These are phyloP conservation scores for Boletus eberwhitei DNA, from an alignment of 768 basidiomycete genomes.

Conservation along the genomic window DNA sequence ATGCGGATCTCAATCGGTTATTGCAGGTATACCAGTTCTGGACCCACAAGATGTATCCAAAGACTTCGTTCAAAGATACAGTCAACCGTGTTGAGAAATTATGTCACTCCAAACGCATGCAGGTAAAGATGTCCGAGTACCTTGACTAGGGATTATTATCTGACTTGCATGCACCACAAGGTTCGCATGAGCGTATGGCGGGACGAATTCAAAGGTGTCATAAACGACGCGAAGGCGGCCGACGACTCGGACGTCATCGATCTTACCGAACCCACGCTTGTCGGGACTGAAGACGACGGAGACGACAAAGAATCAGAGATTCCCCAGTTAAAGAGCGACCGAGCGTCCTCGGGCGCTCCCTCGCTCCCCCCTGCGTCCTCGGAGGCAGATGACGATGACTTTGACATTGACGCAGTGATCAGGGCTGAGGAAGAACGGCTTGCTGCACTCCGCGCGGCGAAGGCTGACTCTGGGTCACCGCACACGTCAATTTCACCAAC, in stretches of 20 bases:
- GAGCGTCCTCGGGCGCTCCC: conserved; percentile 38
- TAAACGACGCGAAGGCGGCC: conserved; percentile 32
- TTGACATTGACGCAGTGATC: conserved; percentile 52
- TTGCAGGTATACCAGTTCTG: conserved; percentile 90
- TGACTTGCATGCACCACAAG: conserved; percentile 35
- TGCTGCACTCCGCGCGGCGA: conserved; percentile 20
- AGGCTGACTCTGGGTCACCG: not conserved
- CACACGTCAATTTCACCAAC: not conserved
- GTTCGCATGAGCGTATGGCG: conserved; percentile 73
- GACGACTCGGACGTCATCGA: conserved; percentile 29
- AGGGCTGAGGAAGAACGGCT: conserved; percentile 41
- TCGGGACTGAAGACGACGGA: conserved; percentile 25
- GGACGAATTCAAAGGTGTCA: conserved; percentile 56
- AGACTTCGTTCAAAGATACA: conserved; percentile 83
- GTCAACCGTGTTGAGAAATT: conserved; percentile 83
- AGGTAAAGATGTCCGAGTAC: conserved; percentile 46
- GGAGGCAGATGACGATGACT: conserved; percentile 42
- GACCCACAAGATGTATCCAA: conserved; percentile 92
- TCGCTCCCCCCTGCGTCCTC: conserved; percentile 40
- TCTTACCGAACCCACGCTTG: conserved; percentile 26
- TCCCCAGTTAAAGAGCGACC: conserved; percentile 14
- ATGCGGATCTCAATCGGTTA: conserved; percentile 74
- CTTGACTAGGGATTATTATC: not conserved
- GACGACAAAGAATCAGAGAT: conserved; percentile 12
- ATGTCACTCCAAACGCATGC: conserved; percentile 82